Conservation (phyloP, 148 eudicot genomes). For the Diospyros kaki region DNA sequence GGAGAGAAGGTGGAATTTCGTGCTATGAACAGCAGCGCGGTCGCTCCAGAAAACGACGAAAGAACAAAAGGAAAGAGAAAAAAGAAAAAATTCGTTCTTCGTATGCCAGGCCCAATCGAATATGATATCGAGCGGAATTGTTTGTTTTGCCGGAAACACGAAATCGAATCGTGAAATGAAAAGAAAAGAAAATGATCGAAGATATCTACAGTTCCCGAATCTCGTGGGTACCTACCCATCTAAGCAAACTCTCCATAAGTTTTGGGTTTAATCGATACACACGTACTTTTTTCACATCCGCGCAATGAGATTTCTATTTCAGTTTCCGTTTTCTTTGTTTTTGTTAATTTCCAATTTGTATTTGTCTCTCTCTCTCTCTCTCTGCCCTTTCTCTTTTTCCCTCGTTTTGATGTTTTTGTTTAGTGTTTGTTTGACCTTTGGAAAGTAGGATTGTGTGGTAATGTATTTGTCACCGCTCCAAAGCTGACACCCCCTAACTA, state of each 20-base stretch:
- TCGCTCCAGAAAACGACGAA: slow-evolving; percentile 13
- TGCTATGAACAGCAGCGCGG: slow-evolving; percentile 11
- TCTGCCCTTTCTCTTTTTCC: neutral
- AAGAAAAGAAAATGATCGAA: neutral
- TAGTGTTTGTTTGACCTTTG: slow-evolving; percentile 16
- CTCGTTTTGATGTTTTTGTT: slow-evolving; percentile 17
- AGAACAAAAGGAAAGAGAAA: neutral
- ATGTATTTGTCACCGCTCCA: slow-evolving; percentile 23
- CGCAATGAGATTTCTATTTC: slow-evolving; percentile 6
- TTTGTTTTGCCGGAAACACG: neutral
- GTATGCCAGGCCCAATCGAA: neutral
- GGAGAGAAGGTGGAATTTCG: slow-evolving; percentile 7
- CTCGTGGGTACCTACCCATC: slow-evolving; percentile 19
- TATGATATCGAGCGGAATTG: neutral
- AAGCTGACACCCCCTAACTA: slow-evolving; percentile 18
- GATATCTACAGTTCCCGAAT: slow-evolving; percentile 11
- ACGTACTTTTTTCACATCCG: neutral
- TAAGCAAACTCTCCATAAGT: slow-evolving; percentile 9
- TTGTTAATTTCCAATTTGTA: slow-evolving; percentile 16
- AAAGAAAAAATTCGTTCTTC: neutral
- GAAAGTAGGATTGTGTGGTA: slow-evolving; percentile 18
- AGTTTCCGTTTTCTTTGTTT: slow-evolving; percentile 5
- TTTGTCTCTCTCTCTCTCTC: slow-evolving; percentile 6
- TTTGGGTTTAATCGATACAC: slow-evolving; percentile 8
- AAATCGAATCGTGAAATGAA: neutral